phyloP scores from a whole-genome alignment of 2,329 filamentous ascomycete genomes.

The Monosporascus ibericus region DNA sequence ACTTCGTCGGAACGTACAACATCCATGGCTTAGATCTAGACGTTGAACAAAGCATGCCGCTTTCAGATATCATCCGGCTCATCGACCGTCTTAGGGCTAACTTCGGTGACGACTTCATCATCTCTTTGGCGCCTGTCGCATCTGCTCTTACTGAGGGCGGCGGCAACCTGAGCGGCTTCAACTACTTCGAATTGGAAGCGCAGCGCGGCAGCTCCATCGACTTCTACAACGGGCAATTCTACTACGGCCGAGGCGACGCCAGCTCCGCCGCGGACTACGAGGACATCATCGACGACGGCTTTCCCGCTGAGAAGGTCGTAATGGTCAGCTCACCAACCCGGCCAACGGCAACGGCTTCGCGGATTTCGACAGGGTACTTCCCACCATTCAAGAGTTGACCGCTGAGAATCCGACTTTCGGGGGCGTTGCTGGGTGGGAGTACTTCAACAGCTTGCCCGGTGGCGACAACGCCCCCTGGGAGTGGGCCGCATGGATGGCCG shows the following conservation, averaged over 20 bases:
- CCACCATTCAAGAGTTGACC: conserved; percentile 36
- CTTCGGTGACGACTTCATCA: conserved; percentile 65
- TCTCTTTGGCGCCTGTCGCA: conserved; percentile 77
- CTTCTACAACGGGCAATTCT: conserved; percentile 92
- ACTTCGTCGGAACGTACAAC: conserved; percentile 53
- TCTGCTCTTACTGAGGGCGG: conserved; percentile 54
- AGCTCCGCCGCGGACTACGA: conserved; percentile 42
- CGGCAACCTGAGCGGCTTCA: conserved; percentile 71
- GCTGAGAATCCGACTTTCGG: conserved; percentile 62
- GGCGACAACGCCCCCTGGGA: conserved; percentile 60
- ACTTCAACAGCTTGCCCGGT: conserved; percentile 74
- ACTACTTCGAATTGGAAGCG: conserved; percentile 68
- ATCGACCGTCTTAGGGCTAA: conserved; percentile 63
- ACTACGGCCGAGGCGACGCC: conserved; percentile 75
- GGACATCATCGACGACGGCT: conserved; percentile 54
- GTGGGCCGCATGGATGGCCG: conserved; percentile 53
- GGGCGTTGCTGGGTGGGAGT: conserved; percentile 93
- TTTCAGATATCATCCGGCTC: conserved; percentile 59
- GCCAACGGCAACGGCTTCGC: conserved; percentile 59
- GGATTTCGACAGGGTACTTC: conserved; percentile 38
- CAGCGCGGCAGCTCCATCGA: conserved; percentile 59
- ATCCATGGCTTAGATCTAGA: conserved; percentile 72
- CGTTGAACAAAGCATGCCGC: conserved; percentile 69
- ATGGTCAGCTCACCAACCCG: conserved; percentile 73
- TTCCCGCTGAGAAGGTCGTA: conserved; percentile 67